phyloP scores from a whole-genome alignment of 192 early-diverging fungal genomes.

The Phycomyces blakesleeanus region DNA sequence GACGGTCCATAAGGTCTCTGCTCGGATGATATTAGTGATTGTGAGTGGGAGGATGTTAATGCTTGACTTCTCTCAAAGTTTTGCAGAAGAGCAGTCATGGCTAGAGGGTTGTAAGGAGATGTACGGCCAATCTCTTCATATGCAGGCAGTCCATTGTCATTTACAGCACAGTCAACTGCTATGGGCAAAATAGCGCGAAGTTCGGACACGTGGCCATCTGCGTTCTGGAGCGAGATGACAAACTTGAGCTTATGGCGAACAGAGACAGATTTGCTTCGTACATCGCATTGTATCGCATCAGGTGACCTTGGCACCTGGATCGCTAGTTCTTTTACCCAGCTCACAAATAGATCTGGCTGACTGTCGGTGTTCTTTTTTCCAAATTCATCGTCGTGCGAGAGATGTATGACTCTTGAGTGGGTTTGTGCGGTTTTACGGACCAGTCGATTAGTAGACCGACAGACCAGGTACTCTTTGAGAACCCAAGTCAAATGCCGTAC shows the following conservation, averaged over 20 bases:
- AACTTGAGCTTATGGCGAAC: constrained; percentile 37
- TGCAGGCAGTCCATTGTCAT: constrained; percentile 20
- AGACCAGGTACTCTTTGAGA: constrained; percentile 55
- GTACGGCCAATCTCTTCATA: constrained; percentile 26
- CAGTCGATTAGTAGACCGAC: constrained; percentile 23
- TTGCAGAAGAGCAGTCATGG: constrained; percentile 12
- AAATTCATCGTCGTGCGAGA: constrained; percentile 4
- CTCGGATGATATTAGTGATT: too few relatives aligned
- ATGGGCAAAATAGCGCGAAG: constrained; percentile 33
- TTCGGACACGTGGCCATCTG: constrained; percentile 26
- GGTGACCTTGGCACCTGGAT: constrained; percentile 11
- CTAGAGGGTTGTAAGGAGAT: constrained; percentile 22
- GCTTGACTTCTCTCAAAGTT: too few relatives aligned
- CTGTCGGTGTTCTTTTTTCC: background rate
- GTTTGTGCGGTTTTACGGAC: constrained; percentile 5
- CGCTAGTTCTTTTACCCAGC: constrained; percentile 16
- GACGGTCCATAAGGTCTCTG: too few relatives aligned
- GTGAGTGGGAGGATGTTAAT: too few relatives aligned
- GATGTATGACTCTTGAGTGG: constrained; percentile 1
- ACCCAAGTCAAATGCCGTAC: constrained; percentile 41
- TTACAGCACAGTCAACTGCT: constrained; percentile 21
- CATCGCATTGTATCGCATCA: constrained; percentile 25
- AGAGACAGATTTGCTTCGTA: constrained; percentile 25
- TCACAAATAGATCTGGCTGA: background rate
- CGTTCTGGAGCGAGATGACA: constrained; percentile 15